Conservation (phyloP, 768 basidiomycete species). For the Cyclocybe aegerita region DNA sequence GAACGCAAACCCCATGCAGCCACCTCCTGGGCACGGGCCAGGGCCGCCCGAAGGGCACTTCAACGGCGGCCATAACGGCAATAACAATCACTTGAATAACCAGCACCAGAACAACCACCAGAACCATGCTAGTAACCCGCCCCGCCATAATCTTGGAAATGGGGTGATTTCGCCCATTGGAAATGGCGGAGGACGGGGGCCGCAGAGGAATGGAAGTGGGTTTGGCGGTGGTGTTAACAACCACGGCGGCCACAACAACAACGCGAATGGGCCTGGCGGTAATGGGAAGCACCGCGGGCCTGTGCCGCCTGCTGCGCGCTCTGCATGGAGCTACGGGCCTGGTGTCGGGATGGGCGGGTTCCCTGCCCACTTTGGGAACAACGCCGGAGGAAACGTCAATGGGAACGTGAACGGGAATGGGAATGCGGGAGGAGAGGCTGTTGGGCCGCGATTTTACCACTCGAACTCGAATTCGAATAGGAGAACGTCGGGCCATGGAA, state of each 20-base stretch:
- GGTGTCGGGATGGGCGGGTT: slow-evolving; percentile 52
- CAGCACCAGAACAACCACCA: slow-evolving; percentile 5
- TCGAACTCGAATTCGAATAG: slow-evolving; percentile 37
- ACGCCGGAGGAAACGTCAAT: no score
- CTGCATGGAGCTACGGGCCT: slow-evolving; percentile 73
- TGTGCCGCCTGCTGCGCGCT: slow-evolving; percentile 40
- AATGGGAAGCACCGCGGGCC: slow-evolving; percentile 18
- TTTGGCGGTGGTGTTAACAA: slow-evolving; percentile 12
- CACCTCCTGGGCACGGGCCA: slow-evolving; percentile 14
- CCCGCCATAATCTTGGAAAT: slow-evolving; percentile 28
- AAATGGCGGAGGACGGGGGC: slow-evolving; percentile 28
- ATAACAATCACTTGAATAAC: slow-evolving; percentile 15
- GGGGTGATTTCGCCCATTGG: slow-evolving; percentile 28
- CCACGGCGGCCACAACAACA: neutral
- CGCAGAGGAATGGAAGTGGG: slow-evolving; percentile 26
- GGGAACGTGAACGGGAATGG: no score
- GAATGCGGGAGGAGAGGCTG: slow-evolving; percentile 38
- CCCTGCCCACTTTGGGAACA: slow-evolving; percentile 25
- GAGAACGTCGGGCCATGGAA: slow-evolving; percentile 51
- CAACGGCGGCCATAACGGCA: slow-evolving; percentile 24
- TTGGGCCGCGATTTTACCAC: slow-evolving; percentile 58
- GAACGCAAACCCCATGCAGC: slow-evolving; percentile 15
- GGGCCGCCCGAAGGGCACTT: slow-evolving; percentile 27
- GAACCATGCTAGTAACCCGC: slow-evolving; percentile 12
- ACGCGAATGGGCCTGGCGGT: slow-evolving; percentile 22